Evolutionary conservation across 495 filamentous ascomycete genomes (phyloP).

Genomic region (Polyplosphaeria fusca): DNA sequence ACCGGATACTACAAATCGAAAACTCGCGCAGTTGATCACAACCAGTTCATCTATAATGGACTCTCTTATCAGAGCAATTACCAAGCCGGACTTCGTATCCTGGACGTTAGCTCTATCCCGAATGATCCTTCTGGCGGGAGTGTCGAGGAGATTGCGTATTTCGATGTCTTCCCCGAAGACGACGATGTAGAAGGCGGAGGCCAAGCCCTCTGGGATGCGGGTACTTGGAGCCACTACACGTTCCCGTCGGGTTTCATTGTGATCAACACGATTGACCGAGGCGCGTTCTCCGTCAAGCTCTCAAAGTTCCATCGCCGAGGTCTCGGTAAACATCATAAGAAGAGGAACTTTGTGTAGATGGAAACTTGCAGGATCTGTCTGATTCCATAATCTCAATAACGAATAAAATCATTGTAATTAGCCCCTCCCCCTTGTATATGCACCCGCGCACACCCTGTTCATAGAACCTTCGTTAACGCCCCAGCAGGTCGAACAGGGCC

Average conservation of each 20-base stretch:
- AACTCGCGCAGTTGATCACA: constrained; percentile 56
- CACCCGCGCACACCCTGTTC: too few species aligned
- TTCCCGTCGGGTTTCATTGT: constrained; percentile 55
- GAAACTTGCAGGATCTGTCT: too few species aligned
- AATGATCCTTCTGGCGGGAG: constrained; percentile 50
- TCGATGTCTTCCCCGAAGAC: constrained; percentile 60
- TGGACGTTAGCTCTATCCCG: constrained; percentile 53
- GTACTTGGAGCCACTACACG: constrained; percentile 56
- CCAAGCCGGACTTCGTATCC: constrained; percentile 53
- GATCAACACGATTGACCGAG: constrained; percentile 59
- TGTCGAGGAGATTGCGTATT: constrained; percentile 54
- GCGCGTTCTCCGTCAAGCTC: constrained; percentile 34
- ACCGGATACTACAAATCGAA: constrained; percentile 54
- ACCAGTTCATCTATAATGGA: constrained; percentile 57
- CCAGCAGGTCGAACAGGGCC: too few species aligned
- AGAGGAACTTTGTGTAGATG: background rate
- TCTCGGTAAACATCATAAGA: background rate
- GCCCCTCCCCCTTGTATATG: too few species aligned
- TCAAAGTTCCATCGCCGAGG: constrained; percentile 5
- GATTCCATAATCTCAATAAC: too few species aligned
- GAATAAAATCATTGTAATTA: too few species aligned
- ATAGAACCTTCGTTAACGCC: too few species aligned
- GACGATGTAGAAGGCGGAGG: constrained; percentile 47
- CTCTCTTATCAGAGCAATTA: constrained; percentile 58
- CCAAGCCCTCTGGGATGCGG: constrained; percentile 49